Base-by-base conservation (phyloP, 305 asterid species). In the Fraxinus baroniana region DNA sequence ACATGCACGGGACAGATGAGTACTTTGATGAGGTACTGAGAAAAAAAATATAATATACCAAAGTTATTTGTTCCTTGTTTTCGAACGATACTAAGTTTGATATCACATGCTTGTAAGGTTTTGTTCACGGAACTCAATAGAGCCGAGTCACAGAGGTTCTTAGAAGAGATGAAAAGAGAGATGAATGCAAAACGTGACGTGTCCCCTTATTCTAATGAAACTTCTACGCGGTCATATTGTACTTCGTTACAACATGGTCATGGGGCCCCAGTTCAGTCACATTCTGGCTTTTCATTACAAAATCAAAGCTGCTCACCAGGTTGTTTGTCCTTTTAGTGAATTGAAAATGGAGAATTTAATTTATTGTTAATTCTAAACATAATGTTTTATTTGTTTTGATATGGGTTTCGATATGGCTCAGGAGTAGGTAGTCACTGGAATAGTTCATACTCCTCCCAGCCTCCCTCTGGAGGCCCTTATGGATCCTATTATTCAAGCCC, bases 91-190 rank as follows among this genome's bases (percentile, higher is more conserved):
- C 75, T 77, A 44, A 80, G 41, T 18, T 64, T 0, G 22, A 52
- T 71, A 55, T 28, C 28, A 26, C 15, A 1, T 52, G 62, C 13
- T 78, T 79, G 78, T 35, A 70, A 90, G 93, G 89, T 88, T 84
- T 79, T 68, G 74, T 90, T 88, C 62, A 85, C 87, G 78, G 91
- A 89, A 79, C 92, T 85, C 62, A 72, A 32, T 72, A 78, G 90
- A 83, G 88, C 22, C 3, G 92, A 89, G 74, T 81, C 93, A 0
- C 86, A 87, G 81, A 84, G 80, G 83, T 79, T 28, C 74, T 89
- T 92, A 83, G 87, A 86, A 66, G 86, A 86, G 88, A 88, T 91
- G 95, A 90, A 89, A 86, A 86, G 85, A 84, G 85, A 78, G 78
- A 1, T 78, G 68, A 73, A 30, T 22, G 36, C 78, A 79, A 76